A percentile compares a stretch with the other conserved stretches of the same genome.
These are phyloP conservation scores for Cercospora zeae-maydis DNA, from an alignment of 2,329 filamentous ascomycete species.

Conservation along the genomic window DNA sequence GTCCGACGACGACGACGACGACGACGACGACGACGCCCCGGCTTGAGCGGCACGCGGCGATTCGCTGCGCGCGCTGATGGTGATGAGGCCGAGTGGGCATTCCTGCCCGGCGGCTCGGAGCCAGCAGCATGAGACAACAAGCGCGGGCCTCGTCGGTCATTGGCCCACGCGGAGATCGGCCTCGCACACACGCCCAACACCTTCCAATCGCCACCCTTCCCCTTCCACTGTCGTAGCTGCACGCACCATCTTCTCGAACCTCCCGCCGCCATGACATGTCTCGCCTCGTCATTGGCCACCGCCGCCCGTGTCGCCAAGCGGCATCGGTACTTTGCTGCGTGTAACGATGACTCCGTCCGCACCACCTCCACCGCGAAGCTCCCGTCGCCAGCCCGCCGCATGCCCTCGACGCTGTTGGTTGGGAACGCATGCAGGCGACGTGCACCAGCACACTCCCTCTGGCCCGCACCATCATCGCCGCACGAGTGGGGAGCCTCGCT, in stretches of 20 bases:
- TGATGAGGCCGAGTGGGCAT: neutral
- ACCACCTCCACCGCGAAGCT: neutral
- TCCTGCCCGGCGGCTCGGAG: slow-evolving; percentile 18
- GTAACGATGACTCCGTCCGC: slow-evolving; percentile 5
- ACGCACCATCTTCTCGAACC: slow-evolving; percentile 8
- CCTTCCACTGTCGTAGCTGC: too few species aligned
- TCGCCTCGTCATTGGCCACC: slow-evolving; percentile 2
- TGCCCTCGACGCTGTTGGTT: slow-evolving; percentile 14
- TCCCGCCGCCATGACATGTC: slow-evolving; percentile 4
- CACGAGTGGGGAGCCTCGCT: slow-evolving; percentile 4
- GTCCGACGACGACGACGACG: neutral
- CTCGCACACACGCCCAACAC: too few species aligned
- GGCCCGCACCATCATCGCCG: neutral
- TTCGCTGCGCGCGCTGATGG: neutral
- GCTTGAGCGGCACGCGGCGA: slow-evolving; percentile 10
- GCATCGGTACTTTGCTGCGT: slow-evolving; percentile 10
- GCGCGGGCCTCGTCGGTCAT: too few species aligned
- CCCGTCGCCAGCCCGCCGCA: slow-evolving; percentile 3
- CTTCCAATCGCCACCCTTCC: neutral
- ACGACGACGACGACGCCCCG: too few species aligned
- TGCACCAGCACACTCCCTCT: neutral
- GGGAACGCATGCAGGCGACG: slow-evolving; percentile 4
- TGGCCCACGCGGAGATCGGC: neutral
- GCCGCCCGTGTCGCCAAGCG: neutral
- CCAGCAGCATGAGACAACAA: slow-evolving; percentile 3